Evolutionary conservation across 225 moss, liverwort and hornwort genomes (phyloP).

Genomic region (Asterella californica): DNA sequence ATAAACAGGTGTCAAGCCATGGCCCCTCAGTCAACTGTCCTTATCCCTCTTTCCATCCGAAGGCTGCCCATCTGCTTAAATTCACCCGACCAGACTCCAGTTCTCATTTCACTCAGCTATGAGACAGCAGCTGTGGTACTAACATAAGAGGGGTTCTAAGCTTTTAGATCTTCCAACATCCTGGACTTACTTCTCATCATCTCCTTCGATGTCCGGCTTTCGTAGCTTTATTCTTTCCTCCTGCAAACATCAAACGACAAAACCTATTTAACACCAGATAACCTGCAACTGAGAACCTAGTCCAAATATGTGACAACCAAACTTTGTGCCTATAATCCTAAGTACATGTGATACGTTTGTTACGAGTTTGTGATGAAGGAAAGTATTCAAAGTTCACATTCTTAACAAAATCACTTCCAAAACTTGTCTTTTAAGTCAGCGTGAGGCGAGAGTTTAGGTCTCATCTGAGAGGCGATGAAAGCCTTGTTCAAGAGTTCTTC

Average conservation of each 20-base stretch:
- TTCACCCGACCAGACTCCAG: constrained; percentile 7
- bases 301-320: no score
- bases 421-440: no score
- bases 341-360: no score
- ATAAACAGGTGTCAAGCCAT: constrained; percentile 46
- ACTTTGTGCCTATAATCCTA: no score
- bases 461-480: no score
- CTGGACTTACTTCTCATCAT: constrained; percentile 78
- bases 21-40: constrained; percentile 34
- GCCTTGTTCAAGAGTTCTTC: no score
- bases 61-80: constrained; percentile 25
- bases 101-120: neutral
- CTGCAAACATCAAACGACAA: constrained; percentile 39
- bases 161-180: neutral
- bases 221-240: constrained; percentile 60
- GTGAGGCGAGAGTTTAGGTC: no score
- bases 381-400: no score
- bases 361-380: no score
- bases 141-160: neutral
- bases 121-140: neutral
- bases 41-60: constrained; percentile 21
- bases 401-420: no score
- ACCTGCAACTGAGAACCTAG: no score
- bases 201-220: constrained; percentile 56
- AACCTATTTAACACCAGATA: neutral